phyloP scores from a whole-genome alignment of 1,284 basidiomycete genomes.

The Trichosporon ovoides region DNA sequence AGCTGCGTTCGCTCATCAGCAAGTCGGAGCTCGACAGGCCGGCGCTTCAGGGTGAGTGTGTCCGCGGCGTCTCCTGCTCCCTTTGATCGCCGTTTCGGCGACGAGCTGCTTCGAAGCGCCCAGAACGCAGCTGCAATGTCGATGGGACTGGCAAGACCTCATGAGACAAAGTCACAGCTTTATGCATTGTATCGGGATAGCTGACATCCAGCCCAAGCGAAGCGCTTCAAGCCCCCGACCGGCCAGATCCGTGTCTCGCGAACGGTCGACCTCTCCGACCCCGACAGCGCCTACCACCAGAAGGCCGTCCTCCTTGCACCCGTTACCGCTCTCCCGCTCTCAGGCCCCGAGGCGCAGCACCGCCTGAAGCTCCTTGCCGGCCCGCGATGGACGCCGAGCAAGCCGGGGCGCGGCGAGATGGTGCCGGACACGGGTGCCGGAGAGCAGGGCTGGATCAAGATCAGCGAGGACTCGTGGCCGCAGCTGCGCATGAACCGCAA shows the following conservation, averaged over 20 bases:
- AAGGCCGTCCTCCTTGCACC: conserved; percentile 70
- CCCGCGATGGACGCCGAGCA: conserved; percentile 68
- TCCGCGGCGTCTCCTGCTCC: no score
- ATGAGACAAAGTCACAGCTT: no score
- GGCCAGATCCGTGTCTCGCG: conserved; percentile 62
- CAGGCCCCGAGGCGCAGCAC: conserved; percentile 59
- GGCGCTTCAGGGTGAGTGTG: conserved; percentile 68
- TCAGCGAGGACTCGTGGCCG: conserved; percentile 75
- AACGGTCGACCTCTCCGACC: conserved; percentile 67
- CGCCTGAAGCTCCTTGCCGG: conserved; percentile 78
- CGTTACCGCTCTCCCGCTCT: conserved; percentile 64
- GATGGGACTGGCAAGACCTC: no score
- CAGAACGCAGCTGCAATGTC: no score
- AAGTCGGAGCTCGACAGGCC: conserved; percentile 79
- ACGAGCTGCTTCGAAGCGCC: not conserved
- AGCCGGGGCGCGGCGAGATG: conserved; percentile 51
- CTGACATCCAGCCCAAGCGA: conserved; percentile 60
- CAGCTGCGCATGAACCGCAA: conserved; percentile 74
- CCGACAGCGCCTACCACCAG: conserved; percentile 57
- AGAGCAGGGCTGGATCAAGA: conserved; percentile 73
- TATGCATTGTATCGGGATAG: no score
- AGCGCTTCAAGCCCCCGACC: conserved; percentile 64
- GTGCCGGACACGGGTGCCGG: conserved; percentile 39
- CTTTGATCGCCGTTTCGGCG: no score
- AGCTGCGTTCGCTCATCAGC: conserved; percentile 65